Evolutionary conservation across 768 basidiomycete genomes (phyloP).

Genomic region (Lepiota venenata): DNA sequence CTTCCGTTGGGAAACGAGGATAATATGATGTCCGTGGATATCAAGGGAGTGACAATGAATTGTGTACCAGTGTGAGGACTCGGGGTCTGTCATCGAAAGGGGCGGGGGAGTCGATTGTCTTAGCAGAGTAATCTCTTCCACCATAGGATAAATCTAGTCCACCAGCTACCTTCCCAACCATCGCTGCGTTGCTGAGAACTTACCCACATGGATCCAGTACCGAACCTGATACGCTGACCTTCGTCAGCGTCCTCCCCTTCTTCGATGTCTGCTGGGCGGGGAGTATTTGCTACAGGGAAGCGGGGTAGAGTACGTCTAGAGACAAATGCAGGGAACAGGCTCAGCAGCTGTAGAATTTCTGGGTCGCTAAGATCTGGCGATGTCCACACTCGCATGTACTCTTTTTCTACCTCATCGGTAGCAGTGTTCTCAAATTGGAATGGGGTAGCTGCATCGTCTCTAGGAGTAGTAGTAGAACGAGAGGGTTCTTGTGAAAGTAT

Average conservation of each 20-base stretch:
- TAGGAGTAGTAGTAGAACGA: slow-evolving; percentile 32
- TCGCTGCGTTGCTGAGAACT: slow-evolving; percentile 54
- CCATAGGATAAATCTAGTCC: slow-evolving; percentile 78
- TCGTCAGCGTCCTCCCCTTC: slow-evolving; percentile 61
- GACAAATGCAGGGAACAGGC: slow-evolving; percentile 76
- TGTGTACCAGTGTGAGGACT: too few relatives aligned
- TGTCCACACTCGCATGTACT: slow-evolving; percentile 74
- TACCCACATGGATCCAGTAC: slow-evolving; percentile 85
- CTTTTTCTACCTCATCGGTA: slow-evolving; percentile 36
- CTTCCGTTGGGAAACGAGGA: neutral
- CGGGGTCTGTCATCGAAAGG: neutral
- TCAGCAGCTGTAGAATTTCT: slow-evolving; percentile 65
- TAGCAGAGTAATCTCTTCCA: slow-evolving; percentile 78
- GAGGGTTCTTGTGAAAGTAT: slow-evolving; percentile 31
- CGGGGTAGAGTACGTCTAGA: slow-evolving; percentile 68
- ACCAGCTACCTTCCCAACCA: slow-evolving; percentile 77
- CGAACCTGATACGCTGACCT: slow-evolving; percentile 60
- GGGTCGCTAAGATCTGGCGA: slow-evolving; percentile 76
- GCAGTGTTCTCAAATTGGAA: slow-evolving; percentile 21
- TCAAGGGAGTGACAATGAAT: neutral
- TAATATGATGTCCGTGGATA: neutral
- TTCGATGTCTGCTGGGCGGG: slow-evolving; percentile 57
- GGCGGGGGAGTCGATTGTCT: slow-evolving; percentile 8
- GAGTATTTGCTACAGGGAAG: slow-evolving; percentile 43
- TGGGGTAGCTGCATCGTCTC: slow-evolving; percentile 34